Percentiles rank a stretch among this genome's conserved stretches.
phyloP scores from a whole-genome alignment of 2,329 filamentous ascomycete species.

The Cladophialophora psammophila region DNA sequence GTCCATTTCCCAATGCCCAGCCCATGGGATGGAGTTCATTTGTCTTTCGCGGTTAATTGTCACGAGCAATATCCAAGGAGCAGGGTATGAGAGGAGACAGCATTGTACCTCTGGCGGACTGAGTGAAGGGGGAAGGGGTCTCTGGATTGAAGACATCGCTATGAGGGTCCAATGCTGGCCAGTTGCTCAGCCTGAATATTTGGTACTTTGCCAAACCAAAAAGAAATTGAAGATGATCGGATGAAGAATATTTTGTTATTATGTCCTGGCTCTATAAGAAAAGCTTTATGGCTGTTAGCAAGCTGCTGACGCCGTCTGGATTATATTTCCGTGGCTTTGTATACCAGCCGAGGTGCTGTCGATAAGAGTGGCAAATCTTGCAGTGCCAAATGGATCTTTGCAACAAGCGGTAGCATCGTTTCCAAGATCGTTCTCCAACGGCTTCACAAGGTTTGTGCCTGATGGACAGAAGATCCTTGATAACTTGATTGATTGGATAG shows the following conservation, averaged over 20 bases:
- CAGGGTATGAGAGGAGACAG: slow-evolving; percentile 49
- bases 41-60: slow-evolving; percentile 51
- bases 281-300: not conserved
- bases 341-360: not conserved
- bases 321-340: not conserved
- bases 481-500: too few relatives aligned
- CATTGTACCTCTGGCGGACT: not conserved
- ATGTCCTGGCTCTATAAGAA: not conserved
- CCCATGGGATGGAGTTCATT: slow-evolving; percentile 51
- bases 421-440: not conserved
- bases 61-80: slow-evolving; percentile 54
- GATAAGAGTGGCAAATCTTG: not conserved
- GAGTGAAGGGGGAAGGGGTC: not conserved
- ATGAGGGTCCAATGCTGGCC: not conserved
- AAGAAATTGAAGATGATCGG: not conserved
- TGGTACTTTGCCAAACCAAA: not conserved
- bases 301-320: not conserved
- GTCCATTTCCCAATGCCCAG: slow-evolving; percentile 45
- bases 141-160: not conserved
- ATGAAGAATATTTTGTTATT: not conserved
- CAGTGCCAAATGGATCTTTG: not conserved
- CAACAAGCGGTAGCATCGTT: not conserved
- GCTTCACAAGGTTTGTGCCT: not conserved
- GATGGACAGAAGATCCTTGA: too few relatives aligned
- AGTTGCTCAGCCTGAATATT: not conserved